Evolutionary conservation across 345 rosid species (phyloP), one percentile per base, ranked within the genome.

Genomic region (Corchorus olitorius): DNA sequence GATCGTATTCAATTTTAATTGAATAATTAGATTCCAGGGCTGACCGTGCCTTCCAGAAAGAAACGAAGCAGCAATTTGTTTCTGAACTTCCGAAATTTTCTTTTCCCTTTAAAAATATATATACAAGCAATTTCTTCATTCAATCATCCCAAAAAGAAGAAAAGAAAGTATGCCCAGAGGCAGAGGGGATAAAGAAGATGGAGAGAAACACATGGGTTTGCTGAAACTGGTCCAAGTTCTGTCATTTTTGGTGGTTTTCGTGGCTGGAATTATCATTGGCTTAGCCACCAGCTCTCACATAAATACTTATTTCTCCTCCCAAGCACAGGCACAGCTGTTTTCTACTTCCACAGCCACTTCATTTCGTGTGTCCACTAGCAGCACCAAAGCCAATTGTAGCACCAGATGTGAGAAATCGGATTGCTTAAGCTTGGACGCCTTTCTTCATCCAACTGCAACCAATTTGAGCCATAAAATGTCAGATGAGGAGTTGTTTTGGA

Each of bases 251-350:
- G 87, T 91, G 12, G 87, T 95, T 45, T 95, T 95, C 73, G 88
- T 89, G 10, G 97, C 96, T 0, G 98, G 99, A 11, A 83, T 95
- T 43, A 89, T 93, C 33, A 80, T 91, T 33, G 99, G 99, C 13
- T 87, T 93, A 55, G 85, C 83, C 5, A 83, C 96, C 0, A 91
- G 91, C 80, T 83, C 96, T 20, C 94, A 90, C 68, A 79, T 93
- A 75, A 89, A 86, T 72, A 87, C 81, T 3, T 86, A 86, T 81
- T 90, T 93, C 85, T 77, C 80, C 55, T 83, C 93, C 5, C 88
- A 85, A 55, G 83, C 88, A 0, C 46, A 17, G 43, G 67, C 81
- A 46, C 74, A 86, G n/a, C 76, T 88, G 11, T 79, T 86, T 52
- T 63, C 89, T 6, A 69, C 69, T 34, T 85, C 82, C 70, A 72